A percentile compares a stretch with the other conserved stretches of the same genome.
Evolutionary conservation across 208 protist genomes (phyloP).

Genomic region (Strigomonas culicis): DNA sequence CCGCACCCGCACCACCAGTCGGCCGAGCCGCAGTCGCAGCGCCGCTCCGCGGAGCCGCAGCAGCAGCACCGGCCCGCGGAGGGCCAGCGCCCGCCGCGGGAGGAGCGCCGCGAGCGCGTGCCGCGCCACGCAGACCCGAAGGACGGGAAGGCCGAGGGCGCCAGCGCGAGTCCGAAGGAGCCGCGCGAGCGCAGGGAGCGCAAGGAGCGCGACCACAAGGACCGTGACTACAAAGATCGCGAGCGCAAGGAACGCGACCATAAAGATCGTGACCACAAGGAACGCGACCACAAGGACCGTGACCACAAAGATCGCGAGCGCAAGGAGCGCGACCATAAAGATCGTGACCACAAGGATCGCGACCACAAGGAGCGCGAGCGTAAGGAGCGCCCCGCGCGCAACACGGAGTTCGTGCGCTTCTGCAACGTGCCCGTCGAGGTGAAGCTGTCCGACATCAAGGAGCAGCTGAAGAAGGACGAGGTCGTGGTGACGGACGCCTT

Average conservation of each 20-base stretch:
- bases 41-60: not conserved
- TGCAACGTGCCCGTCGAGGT: slow-evolving; percentile 54
- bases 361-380: slow-evolving; percentile 20
- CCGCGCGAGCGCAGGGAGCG: no score
- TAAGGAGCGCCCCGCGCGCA: slow-evolving; percentile 14
- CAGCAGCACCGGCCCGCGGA: not conserved
- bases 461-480: slow-evolving; percentile 15
- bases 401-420: slow-evolving; percentile 38
- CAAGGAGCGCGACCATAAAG: not conserved
- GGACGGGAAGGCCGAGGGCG: slow-evolving; percentile 6
- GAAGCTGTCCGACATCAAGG: slow-evolving; percentile 61
- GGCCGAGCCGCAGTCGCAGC: slow-evolving; percentile 1
- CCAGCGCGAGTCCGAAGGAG: no score
- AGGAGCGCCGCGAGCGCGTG: not conserved
- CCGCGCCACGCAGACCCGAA: not conserved
- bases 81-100: not conserved
- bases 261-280: slow-evolving; percentile 5
- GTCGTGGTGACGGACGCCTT: slow-evolving; percentile 42
- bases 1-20: slow-evolving; percentile 10
- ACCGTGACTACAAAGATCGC: no score
- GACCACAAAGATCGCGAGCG: slow-evolving; percentile 2
- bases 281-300: slow-evolving; percentile 8
- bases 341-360: slow-evolving; percentile 7
- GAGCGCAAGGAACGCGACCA: slow-evolving; percentile 13
- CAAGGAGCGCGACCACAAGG: no score